phyloP scores from a whole-genome alignment of 2,329 filamentous ascomycete genomes.

The Tolypocladium paradoxum region DNA sequence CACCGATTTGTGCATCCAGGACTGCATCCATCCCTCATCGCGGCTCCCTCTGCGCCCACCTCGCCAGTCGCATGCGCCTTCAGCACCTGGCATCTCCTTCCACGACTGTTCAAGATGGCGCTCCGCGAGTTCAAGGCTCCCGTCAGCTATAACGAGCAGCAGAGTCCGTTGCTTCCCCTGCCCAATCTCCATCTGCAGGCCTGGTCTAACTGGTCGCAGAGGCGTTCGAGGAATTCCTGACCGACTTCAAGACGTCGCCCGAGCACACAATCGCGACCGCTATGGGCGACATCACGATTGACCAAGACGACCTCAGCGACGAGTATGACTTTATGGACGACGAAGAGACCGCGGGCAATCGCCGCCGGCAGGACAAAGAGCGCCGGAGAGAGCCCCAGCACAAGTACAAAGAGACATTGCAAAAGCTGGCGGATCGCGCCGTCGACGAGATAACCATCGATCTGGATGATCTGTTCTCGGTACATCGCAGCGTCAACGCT shows the following conservation, averaged over 20 bases:
- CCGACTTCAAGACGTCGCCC: constrained; percentile 73
- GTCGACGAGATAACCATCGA: constrained; percentile 74
- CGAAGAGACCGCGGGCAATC: constrained; percentile 48
- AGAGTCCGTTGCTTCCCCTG: constrained; percentile 44
- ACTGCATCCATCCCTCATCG: background rate
- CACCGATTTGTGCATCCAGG: constrained; percentile 18
- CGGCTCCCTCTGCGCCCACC: constrained; percentile 6
- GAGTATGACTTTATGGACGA: constrained; percentile 92
- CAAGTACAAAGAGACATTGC: constrained; percentile 84
- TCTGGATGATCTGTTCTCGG: constrained; percentile 72
- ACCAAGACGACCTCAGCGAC: constrained; percentile 77
- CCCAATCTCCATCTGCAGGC: background rate
- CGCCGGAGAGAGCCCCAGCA: constrained; percentile 49
- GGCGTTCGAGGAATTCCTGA: constrained; percentile 80
- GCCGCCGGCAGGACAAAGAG: constrained; percentile 37
- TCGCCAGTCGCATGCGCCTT: constrained; percentile 1
- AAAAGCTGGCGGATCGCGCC: constrained; percentile 74
- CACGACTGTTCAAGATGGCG: constrained; percentile 52
- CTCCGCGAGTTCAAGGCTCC: constrained; percentile 68
- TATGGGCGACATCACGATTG: constrained; percentile 73
- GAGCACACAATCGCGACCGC: constrained; percentile 67
- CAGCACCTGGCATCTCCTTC: background rate
- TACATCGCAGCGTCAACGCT: constrained; percentile 29
- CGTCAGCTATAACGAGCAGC: constrained; percentile 81
- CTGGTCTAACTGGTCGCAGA: constrained; percentile 34